Evolutionary conservation across 78 protist genomes (phyloP).

Genomic region (Pigoraptor vietnamica): DNA sequence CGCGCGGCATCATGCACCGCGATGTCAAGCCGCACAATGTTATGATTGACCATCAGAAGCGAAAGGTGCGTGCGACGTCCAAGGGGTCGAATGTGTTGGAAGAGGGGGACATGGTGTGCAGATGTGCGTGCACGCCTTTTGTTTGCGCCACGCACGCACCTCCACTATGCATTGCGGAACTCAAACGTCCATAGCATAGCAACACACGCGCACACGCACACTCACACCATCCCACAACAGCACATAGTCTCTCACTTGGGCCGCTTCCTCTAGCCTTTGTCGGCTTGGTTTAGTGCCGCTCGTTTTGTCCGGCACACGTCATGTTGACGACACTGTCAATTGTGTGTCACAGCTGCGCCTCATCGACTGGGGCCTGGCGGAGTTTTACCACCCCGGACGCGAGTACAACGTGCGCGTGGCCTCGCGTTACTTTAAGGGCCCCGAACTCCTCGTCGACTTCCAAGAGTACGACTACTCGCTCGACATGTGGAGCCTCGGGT

Average conservation of each 20-base stretch:
- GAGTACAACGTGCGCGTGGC: conserved; percentile 99
- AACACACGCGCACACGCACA: too few species aligned
- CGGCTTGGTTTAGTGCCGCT: neutral
- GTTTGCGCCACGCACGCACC: too few species aligned
- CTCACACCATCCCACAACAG: too few species aligned
- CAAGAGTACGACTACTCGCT: conserved; percentile 95
- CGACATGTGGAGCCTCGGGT: conserved; percentile 98
- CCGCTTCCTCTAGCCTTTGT: neutral
- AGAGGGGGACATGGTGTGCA: too few species aligned
- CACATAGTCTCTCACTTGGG: neutral
- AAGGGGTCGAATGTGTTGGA: too few species aligned
- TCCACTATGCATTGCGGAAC: neutral
- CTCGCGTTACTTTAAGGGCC: conserved; percentile 96
- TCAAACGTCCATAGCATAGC: neutral
- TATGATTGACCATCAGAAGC: conserved; percentile 95
- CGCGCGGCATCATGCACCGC: conserved; percentile 94
- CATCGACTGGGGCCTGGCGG: conserved; percentile 99
- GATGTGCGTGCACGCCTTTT: too few species aligned
- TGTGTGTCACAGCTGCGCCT: conserved; percentile 72
- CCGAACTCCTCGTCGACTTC: conserved; percentile 94
- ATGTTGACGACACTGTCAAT: neutral
- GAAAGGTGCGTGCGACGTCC: conserved; percentile 39
- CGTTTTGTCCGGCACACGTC: neutral
- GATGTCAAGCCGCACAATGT: conserved; percentile 94
- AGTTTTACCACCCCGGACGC: conserved; percentile 92